Evolutionary conservation across 176 grass and related monocot genomes (phyloP).

Genomic region (Phragmites australis): DNA sequence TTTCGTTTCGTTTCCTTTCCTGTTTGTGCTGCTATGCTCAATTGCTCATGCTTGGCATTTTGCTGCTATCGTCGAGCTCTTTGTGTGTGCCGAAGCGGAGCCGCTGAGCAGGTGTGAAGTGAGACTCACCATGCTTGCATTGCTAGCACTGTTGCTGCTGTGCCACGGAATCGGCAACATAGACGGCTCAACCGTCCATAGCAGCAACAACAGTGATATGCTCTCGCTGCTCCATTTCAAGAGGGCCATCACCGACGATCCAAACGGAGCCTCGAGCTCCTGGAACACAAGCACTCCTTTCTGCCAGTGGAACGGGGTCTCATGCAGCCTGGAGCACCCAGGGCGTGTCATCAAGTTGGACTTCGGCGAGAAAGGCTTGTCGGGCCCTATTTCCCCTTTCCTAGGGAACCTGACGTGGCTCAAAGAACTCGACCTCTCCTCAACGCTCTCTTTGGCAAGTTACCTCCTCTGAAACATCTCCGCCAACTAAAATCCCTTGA

Average conservation of each 20-base stretch:
- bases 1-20: too few relatives aligned
- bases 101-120: too few relatives aligned
- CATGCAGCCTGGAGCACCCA: not conserved
- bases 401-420: slow-evolving; percentile 15
- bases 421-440: not conserved
- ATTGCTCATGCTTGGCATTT: too few relatives aligned
- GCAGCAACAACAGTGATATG: not conserved
- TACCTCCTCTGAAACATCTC: slow-evolving; percentile 2
- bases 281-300: slow-evolving; percentile 3
- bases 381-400: not conserved
- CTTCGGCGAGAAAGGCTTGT: not conserved
- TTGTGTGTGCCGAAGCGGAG: too few relatives aligned
- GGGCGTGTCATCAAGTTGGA: not conserved
- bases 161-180: not conserved
- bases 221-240: not conserved
- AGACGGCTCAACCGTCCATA: not conserved
- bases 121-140: not conserved
- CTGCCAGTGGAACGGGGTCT: not conserved
- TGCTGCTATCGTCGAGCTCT: too few relatives aligned
- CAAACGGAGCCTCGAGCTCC: fast-evolving
- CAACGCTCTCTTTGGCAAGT: not conserved
- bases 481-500: not conserved
- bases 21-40: too few relatives aligned
- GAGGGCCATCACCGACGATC: not conserved
- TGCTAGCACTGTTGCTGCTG: not conserved